Conservation (phyloP, 495 filamentous ascomycete species). For the Penicillium goetzii region DNA sequence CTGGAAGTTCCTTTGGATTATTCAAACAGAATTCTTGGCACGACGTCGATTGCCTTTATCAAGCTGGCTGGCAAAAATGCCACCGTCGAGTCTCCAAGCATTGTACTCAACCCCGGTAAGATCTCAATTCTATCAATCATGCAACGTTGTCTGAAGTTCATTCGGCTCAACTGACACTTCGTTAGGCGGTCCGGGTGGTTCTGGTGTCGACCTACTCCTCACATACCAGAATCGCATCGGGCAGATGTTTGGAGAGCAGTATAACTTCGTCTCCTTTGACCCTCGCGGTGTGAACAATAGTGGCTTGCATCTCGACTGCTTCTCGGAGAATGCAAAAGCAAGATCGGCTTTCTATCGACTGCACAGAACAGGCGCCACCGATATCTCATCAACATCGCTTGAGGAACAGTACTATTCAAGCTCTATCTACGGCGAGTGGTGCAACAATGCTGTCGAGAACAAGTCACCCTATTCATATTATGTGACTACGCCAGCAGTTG, state of each 20-base stretch:
- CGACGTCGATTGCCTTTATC: not conserved
- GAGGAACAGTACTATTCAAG: conserved; percentile 34
- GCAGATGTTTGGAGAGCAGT: conserved; percentile 41
- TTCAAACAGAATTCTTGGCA: not conserved
- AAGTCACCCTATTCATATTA: conserved; percentile 24
- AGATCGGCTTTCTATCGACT: not conserved
- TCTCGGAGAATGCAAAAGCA: not conserved
- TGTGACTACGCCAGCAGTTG: not conserved
- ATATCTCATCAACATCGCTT: conserved; percentile 32
- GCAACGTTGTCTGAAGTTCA: not conserved
- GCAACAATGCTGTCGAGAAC: conserved; percentile 28
- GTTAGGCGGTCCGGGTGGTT: not conserved
- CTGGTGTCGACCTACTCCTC: conserved; percentile 1
- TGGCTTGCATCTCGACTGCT: conserved; percentile 29
- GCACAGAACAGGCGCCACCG: conserved; percentile 9
- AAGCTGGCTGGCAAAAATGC: not conserved
- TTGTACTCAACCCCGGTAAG: not conserved
- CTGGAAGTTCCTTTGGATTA: not conserved
- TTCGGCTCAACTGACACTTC: not conserved
- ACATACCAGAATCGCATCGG: conserved; percentile 10
- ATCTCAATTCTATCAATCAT: not conserved
- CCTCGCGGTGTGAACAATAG: conserved; percentile 51
- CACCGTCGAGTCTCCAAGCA: not conserved
- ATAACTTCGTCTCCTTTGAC: conserved; percentile 54
- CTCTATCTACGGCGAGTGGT: conserved; percentile 37